phyloP scores from a whole-genome alignment of 768 basidiomycete species.

The Xerocomus potaroensis region DNA sequence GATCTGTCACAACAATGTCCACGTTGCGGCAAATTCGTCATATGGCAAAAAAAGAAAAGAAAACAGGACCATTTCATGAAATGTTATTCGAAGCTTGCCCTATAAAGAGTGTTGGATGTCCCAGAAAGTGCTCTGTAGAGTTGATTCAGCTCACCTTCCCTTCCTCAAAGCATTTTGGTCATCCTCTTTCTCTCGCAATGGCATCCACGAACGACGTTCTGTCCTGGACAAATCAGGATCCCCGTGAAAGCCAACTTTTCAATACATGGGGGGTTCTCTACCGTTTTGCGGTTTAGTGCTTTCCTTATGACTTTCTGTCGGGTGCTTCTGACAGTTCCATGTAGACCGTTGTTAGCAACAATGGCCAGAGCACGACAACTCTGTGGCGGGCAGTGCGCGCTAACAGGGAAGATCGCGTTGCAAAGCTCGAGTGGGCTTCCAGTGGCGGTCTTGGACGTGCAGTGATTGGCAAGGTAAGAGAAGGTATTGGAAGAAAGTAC shows the following conservation, averaged over 20 bases:
- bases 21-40: conserved; percentile 70
- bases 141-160: conserved; percentile 29
- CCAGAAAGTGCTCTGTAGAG: conserved; percentile 15
- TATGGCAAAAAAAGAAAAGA: conserved; percentile 37
- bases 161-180: conserved; percentile 28
- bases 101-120: conserved; percentile 57
- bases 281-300: conserved; percentile 62
- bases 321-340: conserved; percentile 23
- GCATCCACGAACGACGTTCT: conserved; percentile 62
- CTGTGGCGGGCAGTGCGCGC: conserved; percentile 77
- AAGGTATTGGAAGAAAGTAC: conserved; percentile 7
- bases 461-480: conserved; percentile 73
- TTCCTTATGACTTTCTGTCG: conserved; percentile 13
- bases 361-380: conserved; percentile 69
- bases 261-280: conserved; percentile 78
- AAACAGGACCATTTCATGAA: conserved; percentile 44
- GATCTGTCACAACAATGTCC: conserved; percentile 63
- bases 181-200: conserved; percentile 41
- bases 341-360: conserved; percentile 61
- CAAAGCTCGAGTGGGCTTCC: conserved; percentile 82
- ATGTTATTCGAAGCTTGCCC: conserved; percentile 37
- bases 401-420: conserved; percentile 84
- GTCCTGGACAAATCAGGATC: conserved; percentile 85
- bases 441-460: conserved; percentile 82
- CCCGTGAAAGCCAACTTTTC: conserved; percentile 79